Conservation (phyloP, 2,329 filamentous ascomycete genomes). For the Raffaelea deltoideospora region DNA sequence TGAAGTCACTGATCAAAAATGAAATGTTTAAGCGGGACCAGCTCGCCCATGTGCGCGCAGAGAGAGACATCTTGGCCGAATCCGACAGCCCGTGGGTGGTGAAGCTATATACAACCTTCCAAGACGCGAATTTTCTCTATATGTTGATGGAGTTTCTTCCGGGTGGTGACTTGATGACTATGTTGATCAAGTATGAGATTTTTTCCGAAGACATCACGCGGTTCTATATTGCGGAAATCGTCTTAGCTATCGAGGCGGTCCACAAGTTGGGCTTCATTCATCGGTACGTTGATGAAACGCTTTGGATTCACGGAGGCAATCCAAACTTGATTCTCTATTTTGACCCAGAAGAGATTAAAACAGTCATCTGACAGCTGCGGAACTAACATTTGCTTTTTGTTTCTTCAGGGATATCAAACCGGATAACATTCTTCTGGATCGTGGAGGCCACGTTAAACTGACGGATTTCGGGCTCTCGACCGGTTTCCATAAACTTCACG, state of each 20-base stretch:
- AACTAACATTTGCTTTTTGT: too few species aligned
- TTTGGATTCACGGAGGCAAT: too few species aligned
- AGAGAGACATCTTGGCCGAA: slow-evolving; percentile 94
- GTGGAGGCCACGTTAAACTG: slow-evolving; percentile 92
- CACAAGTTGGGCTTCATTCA: slow-evolving; percentile 98
- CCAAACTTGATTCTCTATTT: too few species aligned
- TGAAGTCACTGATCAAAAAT: slow-evolving; percentile 96
- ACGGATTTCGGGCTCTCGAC: slow-evolving; percentile 97
- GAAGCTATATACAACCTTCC: slow-evolving; percentile 96
- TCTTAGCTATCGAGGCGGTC: slow-evolving; percentile 95
- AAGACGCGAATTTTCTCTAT: slow-evolving; percentile 90
- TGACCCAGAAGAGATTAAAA: too few species aligned
- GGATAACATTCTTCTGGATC: slow-evolving; percentile 92
- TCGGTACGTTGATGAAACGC: too few species aligned
- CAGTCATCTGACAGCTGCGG: too few species aligned
- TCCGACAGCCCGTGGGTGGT: slow-evolving; percentile 99
- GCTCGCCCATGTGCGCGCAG: slow-evolving; percentile 88
- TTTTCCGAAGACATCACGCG: slow-evolving; percentile 97
- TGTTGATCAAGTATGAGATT: slow-evolving; percentile 99
- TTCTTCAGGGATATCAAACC: slow-evolving; percentile 99
- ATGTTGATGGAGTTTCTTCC: slow-evolving; percentile 99
- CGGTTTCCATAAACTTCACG: slow-evolving; percentile 93
- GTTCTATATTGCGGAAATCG: slow-evolving; percentile 98
- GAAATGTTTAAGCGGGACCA: slow-evolving; percentile 99
- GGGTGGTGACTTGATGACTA: slow-evolving; percentile 97